These are phyloP conservation scores for Pulveroboletus sp. DNA, from an alignment of 768 basidiomycete species.

Conservation along the genomic window DNA sequence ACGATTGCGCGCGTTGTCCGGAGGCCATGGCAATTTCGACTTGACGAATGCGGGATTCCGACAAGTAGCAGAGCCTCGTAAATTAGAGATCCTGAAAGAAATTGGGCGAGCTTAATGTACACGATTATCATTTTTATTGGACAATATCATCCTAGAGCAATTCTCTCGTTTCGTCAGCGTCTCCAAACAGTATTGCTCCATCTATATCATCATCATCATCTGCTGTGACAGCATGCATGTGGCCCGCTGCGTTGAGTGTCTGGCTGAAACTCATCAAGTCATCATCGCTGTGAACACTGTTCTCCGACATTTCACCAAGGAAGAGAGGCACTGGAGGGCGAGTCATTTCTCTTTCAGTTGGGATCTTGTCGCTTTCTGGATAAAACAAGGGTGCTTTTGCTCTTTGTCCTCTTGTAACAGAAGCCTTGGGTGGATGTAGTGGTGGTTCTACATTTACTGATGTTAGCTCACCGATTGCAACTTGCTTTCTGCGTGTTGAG, in stretches of 20 bases:
- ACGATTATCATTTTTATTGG: conserved; percentile 8
- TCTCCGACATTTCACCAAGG: conserved; percentile 31
- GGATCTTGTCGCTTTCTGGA: conserved; percentile 53
- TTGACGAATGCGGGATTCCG: conserved; percentile 78
- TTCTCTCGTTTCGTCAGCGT: conserved; percentile 76
- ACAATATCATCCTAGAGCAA: conserved; percentile 36
- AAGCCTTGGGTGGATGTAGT: conserved; percentile 14
- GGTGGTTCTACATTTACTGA: conserved; percentile 32
- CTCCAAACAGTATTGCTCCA: conserved; percentile 70
- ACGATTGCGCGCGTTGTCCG: conserved; percentile 74
- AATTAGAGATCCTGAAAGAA: conserved; percentile 71
- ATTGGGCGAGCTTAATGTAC: conserved; percentile 62
- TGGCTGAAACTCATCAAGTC: conserved; percentile 79
- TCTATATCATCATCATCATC: conserved; percentile 80
- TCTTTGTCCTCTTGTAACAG: conserved; percentile 28
- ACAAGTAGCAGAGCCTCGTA: conserved; percentile 58
- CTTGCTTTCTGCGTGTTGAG: conserved; percentile 38
- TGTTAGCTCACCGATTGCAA: conserved; percentile 30
- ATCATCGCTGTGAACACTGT: conserved; percentile 38
- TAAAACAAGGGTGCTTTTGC: conserved; percentile 70
- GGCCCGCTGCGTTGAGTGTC: conserved; percentile 55
- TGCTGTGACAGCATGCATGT: conserved; percentile 52
- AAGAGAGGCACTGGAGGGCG: conserved; percentile 45
- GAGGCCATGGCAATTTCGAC: conserved; percentile 80
- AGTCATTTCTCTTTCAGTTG: conserved; percentile 32